Evolutionary conservation across 78 protist genomes (phyloP), one percentile per base, ranked within the genome.

Genomic region (Monocercomonoides exilis): DNA sequence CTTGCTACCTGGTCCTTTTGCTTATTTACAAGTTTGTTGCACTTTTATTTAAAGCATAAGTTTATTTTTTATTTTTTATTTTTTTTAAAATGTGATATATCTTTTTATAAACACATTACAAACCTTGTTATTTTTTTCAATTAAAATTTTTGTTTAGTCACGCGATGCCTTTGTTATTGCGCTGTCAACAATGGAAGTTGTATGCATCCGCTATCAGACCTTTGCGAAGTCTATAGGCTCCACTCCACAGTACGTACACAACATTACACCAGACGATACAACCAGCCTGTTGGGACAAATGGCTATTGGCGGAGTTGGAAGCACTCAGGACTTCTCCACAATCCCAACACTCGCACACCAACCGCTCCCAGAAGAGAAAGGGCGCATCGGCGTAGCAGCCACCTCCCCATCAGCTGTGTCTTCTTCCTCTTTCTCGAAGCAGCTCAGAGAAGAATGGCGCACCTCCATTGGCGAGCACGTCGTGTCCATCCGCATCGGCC

Each of bases 1-100:
- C 84, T 54, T 92, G 2, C 32, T 89, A n/a, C 94, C 94, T 2
- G 94, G 94, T n/a, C 85, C 90, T 5, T 29, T 89, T 44, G n/a
- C 85, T 41, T 92, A 89, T 87, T 2, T 2, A 29, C 70, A 54
- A n/a, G n/a, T n/a, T n/a, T n/a, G n/a, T n/a, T n/a, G n/a, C n/a
- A n/a, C n/a, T n/a, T n/a, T n/a, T n/a, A n/a, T n/a, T n/a, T n/a
- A n/a, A n/a, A n/a, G n/a, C n/a, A n/a, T n/a, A n/a, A n/a, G n/a
- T n/a, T n/a, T n/a, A n/a, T n/a, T n/a, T n/a, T n/a, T n/a, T n/a
- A n/a, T n/a, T n/a, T n/a, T n/a, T n/a, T n/a, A n/a, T n/a, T n/a
- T n/a, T n/a, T n/a, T n/a, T n/a, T n/a, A n/a, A n/a, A n/a, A n/a
- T n/a, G n/a, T n/a, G n/a, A n/a, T n/a, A n/a, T n/a, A n/a, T n/a